Percentiles rank a stretch among this genome's conserved stretches.
Evolutionary conservation across 176 grass and related monocot genomes (phyloP).

Genomic region (Oropetium thomaeum): DNA sequence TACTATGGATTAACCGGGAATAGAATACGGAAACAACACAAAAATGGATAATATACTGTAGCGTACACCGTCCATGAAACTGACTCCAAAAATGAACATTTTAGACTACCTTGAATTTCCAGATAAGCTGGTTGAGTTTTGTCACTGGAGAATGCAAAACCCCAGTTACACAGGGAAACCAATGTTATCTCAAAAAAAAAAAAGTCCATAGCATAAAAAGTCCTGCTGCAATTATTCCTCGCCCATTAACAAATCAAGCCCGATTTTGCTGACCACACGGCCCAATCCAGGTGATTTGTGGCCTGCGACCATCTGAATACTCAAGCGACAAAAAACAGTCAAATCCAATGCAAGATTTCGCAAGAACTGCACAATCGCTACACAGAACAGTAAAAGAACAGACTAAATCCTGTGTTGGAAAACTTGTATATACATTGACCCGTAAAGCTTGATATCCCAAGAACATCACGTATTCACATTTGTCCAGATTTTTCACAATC

Average conservation of each 20-base stretch:
- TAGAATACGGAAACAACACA: neutral
- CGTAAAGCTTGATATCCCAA: neutral
- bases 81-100: no score
- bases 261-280: neutral
- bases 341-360: neutral
- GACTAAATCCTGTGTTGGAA: neutral
- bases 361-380: neutral
- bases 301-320: neutral
- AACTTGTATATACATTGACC: constrained; percentile 3
- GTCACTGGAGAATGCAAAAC: neutral
- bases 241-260: neutral
- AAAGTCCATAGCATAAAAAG: neutral
- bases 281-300: neutral
- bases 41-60: no score
- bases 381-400: neutral
- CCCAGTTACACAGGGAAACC: neutral
- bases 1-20: neutral
- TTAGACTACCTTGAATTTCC: no score
- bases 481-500: neutral
- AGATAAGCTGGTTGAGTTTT: no score
- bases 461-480: neutral
- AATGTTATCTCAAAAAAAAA: no score
- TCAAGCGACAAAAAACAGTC: no score
- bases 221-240: neutral
- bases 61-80: no score